Percentiles rank a stretch among this genome's conserved stretches.
phyloP scores from a whole-genome alignment of 768 basidiomycete species.

The Hygrocybe punicea region DNA sequence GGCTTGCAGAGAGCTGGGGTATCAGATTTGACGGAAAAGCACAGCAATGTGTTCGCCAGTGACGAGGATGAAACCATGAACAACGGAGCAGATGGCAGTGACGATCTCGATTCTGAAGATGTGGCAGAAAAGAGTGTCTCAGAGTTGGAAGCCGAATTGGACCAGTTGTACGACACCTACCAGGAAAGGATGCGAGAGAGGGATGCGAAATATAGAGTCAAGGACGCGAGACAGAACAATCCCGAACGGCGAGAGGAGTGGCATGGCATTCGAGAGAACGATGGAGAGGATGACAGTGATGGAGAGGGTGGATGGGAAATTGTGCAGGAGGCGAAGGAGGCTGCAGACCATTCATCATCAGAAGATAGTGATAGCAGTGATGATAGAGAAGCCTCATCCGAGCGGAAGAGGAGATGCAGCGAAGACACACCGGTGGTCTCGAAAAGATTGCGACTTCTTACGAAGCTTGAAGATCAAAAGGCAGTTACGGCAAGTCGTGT shows the following conservation, averaged over 20 bases:
- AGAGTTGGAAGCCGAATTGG: conserved; percentile 79
- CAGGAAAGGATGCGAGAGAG: conserved; percentile 73
- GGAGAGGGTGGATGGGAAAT: conserved; percentile 70
- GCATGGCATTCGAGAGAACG: conserved; percentile 61
- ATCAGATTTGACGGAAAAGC: conserved; percentile 31
- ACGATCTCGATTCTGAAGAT: no score
- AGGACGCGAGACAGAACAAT: conserved; percentile 70
- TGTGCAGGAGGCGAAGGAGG: conserved; percentile 54
- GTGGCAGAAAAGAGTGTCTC: conserved; percentile 61
- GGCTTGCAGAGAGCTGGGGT: conserved; percentile 38
- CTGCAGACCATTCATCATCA: conserved; percentile 45
- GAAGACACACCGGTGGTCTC: conserved; percentile 25
- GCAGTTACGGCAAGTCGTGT: conserved; percentile 44
- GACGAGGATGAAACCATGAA: conserved; percentile 46
- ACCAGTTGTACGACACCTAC: conserved; percentile 86
- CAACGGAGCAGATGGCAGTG: conserved; percentile 17
- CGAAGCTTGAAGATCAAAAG: conserved; percentile 43
- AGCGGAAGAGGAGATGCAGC: conserved; percentile 46
- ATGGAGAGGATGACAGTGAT: conserved; percentile 43
- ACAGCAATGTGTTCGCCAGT: conserved; percentile 9
- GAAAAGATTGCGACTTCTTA: conserved; percentile 55
- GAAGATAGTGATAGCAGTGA: conserved; percentile 48
- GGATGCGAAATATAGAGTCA: conserved; percentile 84
- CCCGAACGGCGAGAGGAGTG: conserved; percentile 71
- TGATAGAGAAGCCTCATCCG: conserved; percentile 26